Percentiles rank a stretch among this genome's conserved stretches.
Conservation (phyloP, 768 basidiomycete genomes). For the Psilocybe azurescens region DNA sequence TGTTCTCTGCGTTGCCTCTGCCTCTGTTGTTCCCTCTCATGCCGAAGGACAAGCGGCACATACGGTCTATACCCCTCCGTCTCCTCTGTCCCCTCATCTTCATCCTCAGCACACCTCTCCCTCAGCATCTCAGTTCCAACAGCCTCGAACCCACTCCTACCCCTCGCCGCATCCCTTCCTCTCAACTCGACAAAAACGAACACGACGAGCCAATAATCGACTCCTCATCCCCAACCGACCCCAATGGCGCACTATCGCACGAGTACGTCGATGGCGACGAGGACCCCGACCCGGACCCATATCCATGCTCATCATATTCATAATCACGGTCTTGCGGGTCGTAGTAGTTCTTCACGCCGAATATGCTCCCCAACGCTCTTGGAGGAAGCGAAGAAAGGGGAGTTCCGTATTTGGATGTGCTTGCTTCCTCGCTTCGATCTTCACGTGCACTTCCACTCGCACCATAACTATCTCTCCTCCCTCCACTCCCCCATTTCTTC, state of each 20-base stretch:
- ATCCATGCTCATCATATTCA: not conserved
- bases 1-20: not conserved
- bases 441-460: not conserved
- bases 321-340: not conserved
- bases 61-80: not conserved
- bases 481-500: not conserved
- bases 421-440: not conserved
- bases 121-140: too few relatives aligned
- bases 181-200: not conserved
- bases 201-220: not conserved
- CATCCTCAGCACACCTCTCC: too few relatives aligned
- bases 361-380: not conserved
- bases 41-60: not conserved
- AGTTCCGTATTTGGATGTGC: too few relatives aligned
- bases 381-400: not conserved
- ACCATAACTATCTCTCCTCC: not conserved
- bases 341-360: not conserved
- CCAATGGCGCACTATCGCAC: conserved; percentile 8
- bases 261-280: conserved; percentile 12
- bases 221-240: not conserved
- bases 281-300: not conserved
- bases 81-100: not conserved
- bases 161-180: not conserved
- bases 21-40: not conserved
- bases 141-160: too few relatives aligned